Evolutionary conservation across 768 basidiomycete species (phyloP).

Genomic region (Piloderma croceum): DNA sequence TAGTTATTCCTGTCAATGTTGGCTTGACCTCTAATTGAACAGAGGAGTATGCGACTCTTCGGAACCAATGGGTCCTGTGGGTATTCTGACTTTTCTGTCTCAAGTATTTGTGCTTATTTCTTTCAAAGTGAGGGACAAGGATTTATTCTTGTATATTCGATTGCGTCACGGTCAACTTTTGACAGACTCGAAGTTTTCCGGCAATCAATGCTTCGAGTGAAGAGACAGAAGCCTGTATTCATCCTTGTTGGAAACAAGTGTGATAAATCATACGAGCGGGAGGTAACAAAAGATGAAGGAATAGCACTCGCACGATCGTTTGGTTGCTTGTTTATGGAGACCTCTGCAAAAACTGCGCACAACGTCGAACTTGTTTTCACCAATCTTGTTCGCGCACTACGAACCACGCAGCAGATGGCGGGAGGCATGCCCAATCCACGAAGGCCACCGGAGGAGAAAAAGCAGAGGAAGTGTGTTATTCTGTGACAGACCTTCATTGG

Average conservation of each 20-base stretch:
- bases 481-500: no score
- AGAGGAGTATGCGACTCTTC: not conserved
- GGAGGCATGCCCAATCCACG: no score
- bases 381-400: not conserved
- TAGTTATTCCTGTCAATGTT: not conserved
- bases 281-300: conserved; percentile 22
- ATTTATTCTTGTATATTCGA: not conserved
- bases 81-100: no score
- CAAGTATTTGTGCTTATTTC: no score
- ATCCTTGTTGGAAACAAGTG: conserved; percentile 26
- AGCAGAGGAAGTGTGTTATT: no score
- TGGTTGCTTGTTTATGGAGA: conserved; percentile 24
- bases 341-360: conserved; percentile 24
- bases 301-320: conserved; percentile 19
- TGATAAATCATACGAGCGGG: conserved; percentile 17
- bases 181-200: conserved; percentile 21
- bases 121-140: not conserved
- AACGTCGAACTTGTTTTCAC: conserved; percentile 14
- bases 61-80: no score
- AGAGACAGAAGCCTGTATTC: conserved; percentile 13
- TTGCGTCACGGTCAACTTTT: conserved; percentile 17
- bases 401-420: not conserved
- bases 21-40: not conserved
- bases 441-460: no score
- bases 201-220: conserved; percentile 18